Percentiles rank a stretch among this genome's conserved stretches.
These are phyloP conservation scores for Adansonia gregorii DNA, from an alignment of 441 rosid species.

Conservation along the genomic window DNA sequence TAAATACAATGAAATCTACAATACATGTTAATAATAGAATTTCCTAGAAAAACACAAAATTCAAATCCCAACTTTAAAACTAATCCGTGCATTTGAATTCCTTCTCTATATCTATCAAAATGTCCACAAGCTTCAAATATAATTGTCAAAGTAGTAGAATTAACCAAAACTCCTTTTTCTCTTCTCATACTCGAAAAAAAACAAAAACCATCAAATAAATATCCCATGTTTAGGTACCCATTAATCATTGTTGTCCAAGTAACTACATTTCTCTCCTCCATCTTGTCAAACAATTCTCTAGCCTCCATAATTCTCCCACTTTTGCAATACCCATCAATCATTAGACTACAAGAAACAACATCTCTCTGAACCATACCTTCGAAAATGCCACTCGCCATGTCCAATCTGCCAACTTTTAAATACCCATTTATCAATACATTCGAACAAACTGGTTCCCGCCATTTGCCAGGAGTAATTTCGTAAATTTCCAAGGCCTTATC, in stretches of 20 bases:
- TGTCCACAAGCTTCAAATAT: conserved; percentile 65
- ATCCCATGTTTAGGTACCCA: conserved; percentile 66
- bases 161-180: conserved; percentile 47
- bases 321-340: conserved; percentile 79
- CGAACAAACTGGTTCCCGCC: conserved; percentile 70
- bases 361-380: conserved; percentile 58
- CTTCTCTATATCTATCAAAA: conserved; percentile 48
- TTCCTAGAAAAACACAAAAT: conserved; percentile 58
- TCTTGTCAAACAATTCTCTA: conserved; percentile 51
- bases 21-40: conserved; percentile 68
- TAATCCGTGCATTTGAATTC: conserved; percentile 64
- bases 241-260: conserved; percentile 80
- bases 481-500: conserved; percentile 55
- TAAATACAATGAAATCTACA: conserved; percentile 47
- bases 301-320: conserved; percentile 56
- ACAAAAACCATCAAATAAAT: conserved; percentile 57
- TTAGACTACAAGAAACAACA: conserved; percentile 67
- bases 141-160: conserved; percentile 57
- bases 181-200: conserved; percentile 67
- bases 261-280: conserved; percentile 65
- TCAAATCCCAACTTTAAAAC: conserved; percentile 47
- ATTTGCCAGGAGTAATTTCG: conserved; percentile 42
- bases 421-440: conserved; percentile 69
- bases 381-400: conserved; percentile 59
- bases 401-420: conserved; percentile 54